Evolutionary conservation across 2,329 filamentous ascomycete species (phyloP).

Genomic region (Claviceps pusilla): DNA sequence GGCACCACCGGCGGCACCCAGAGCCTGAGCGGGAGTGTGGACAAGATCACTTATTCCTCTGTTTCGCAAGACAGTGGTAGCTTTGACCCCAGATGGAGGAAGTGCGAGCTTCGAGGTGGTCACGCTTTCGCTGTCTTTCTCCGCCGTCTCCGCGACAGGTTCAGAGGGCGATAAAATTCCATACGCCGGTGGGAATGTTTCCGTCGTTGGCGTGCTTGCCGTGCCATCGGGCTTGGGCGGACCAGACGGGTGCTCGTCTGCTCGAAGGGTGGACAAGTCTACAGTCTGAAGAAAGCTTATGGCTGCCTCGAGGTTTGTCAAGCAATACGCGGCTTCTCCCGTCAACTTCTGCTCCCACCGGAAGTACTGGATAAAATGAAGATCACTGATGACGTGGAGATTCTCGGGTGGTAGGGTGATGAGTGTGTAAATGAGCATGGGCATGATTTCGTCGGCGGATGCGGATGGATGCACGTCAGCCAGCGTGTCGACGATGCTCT

Average conservation of each 20-base stretch:
- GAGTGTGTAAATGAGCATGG: conserved; percentile 88
- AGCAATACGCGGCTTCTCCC: conserved; percentile 86
- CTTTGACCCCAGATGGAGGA: conserved; percentile 28
- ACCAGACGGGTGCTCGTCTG: conserved; percentile 59
- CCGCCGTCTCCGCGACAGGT: conserved; percentile 18
- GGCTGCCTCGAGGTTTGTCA: conserved; percentile 89
- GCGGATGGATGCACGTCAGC: conserved; percentile 58
- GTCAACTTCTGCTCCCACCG: conserved; percentile 73
- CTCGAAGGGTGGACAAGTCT: conserved; percentile 74
- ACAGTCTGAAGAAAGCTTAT: conserved; percentile 92
- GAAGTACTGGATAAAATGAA: conserved; percentile 89
- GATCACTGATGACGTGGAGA: conserved; percentile 81
- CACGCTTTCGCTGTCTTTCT: conserved; percentile 18
- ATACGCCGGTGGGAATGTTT: conserved; percentile 45
- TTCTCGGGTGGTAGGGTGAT: conserved; percentile 79
- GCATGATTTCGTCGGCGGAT: conserved; percentile 92
- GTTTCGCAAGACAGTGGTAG: conserved; percentile 42
- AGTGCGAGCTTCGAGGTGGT: conserved; percentile 21
- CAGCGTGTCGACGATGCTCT: conserved; percentile 80
- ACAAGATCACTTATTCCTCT: conserved; percentile 73
- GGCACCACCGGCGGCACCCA: conserved; percentile 71
- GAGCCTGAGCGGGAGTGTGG: conserved; percentile 65
- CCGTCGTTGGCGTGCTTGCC: conserved; percentile 33
- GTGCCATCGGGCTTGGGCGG: conserved; percentile 41
- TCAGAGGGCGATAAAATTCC: conserved; percentile 22